Base-by-base conservation (phyloP, 2,329 filamentous ascomycete species). In the Ophiocordyceps camponoti-floridani region DNA sequence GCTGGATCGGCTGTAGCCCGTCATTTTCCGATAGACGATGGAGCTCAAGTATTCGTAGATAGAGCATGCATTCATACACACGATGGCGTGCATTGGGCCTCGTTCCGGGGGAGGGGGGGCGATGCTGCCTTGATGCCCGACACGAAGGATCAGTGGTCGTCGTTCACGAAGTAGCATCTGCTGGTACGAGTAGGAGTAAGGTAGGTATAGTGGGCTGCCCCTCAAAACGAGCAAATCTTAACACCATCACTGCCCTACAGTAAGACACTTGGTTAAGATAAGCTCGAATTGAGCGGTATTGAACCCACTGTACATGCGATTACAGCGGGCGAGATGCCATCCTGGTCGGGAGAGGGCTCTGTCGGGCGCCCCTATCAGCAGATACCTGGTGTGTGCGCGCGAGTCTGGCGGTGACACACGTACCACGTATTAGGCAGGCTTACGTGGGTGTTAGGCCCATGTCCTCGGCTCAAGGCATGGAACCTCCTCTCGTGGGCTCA, bases 1-100 rank as follows among this genome's bases (percentile, higher is more conserved):
- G 57, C 69, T 98, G 57, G 89, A 95, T 69, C 76, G 70, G 48
- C 58, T 76, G 48, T 77, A 38, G n/a, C n/a, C 9, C n/a, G n/a
- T n/a, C n/a, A n/a, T 12, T 30, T 12, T 12, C 28, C 28, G 28
- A 8, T 30, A 40, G 16, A 19, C n/a, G 2, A 18, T 19, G 37
- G 19, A 9, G 28, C 28, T 10, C 28, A 9, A 3, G 12, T 12
- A 30, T 30, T 10, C 28, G 28, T 10, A 30, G 28, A 30, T 30
- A 12, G 28, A 23, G 23, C 23, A 23, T 23, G 23, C 23, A 10
- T 30, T 30, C 28, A 30, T 30, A 30, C 28, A 14, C 13, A n/a
- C 35, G 35, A 19, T 16, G 35, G 16, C 16, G n/a, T n/a, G 35
- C 35, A 18, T 38, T 38, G 35, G 35, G 35, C 35, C 35, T 16